A percentile compares a stretch with the other conserved stretches of the same genome.
phyloP scores from a whole-genome alignment of 225 moss, liverwort and hornwort genomes.

The Anthoceros angustus region DNA sequence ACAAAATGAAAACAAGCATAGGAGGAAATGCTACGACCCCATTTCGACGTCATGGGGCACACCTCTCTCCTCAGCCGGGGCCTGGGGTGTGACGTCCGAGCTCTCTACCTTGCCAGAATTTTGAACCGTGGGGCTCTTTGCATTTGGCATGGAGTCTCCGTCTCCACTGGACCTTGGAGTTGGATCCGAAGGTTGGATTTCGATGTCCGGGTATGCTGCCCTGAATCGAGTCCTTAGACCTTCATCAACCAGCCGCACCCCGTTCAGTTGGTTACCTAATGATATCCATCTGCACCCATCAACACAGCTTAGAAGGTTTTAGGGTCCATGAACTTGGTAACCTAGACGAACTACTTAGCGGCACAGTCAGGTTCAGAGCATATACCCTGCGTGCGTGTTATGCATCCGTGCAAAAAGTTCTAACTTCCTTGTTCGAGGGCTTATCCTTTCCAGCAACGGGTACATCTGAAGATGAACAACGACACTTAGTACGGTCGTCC shows the following conservation, averaged over 20 bases:
- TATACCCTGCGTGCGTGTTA: slow-evolving; percentile 98
- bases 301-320: neutral
- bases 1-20: neutral
- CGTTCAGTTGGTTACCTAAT: slow-evolving; percentile 83
- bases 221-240: slow-evolving; percentile 80
- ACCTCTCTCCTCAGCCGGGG: neutral
- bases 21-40: neutral
- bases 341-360: neutral
- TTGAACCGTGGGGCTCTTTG: neutral
- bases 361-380: neutral
- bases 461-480: slow-evolving; percentile 56
- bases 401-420: slow-evolving; percentile 99
- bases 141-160: neutral
- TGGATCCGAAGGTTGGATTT: slow-evolving; percentile 75
- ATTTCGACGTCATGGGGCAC: neutral
- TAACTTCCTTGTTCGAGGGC: slow-evolving; percentile 92
- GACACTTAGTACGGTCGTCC: neutral
- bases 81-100: neutral
- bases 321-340: neutral
- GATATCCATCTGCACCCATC: slow-evolving; percentile 73
- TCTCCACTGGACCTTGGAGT: slow-evolving; percentile 24
- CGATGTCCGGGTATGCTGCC: slow-evolving; percentile 77
- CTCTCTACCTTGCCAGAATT: neutral
- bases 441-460: slow-evolving; percentile 90
- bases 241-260: slow-evolving; percentile 95